A percentile compares a stretch with the other conserved stretches of the same genome.
Conservation (phyloP, 1,284 basidiomycete species). For the Sparassis latifolia region DNA sequence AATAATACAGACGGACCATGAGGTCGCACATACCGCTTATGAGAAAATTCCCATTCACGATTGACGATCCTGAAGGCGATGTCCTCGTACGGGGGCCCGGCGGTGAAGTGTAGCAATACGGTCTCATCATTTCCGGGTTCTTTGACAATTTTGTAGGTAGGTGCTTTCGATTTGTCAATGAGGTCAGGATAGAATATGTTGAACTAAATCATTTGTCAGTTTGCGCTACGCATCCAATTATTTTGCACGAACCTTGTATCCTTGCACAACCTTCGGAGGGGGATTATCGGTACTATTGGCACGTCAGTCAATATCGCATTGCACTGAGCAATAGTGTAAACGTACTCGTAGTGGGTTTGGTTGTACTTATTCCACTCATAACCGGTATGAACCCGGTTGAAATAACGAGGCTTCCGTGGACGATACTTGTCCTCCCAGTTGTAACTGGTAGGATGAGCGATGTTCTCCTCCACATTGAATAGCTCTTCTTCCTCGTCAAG, state of each 20-base stretch:
- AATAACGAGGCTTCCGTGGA: conserved; percentile 97
- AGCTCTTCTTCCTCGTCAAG: conserved; percentile 94
- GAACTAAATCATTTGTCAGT: conserved; percentile 42
- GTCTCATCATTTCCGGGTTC: conserved; percentile 94
- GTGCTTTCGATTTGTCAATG: conserved; percentile 94
- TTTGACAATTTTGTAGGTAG: conserved; percentile 90
- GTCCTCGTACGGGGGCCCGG: conserved; percentile 98
- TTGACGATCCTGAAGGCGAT: conserved; percentile 98
- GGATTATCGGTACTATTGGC: conserved; percentile 81
- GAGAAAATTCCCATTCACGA: conserved; percentile 96
- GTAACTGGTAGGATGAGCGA: conserved; percentile 78
- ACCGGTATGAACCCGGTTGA: conserved; percentile 99
- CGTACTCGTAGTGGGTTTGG: conserved; percentile 96
- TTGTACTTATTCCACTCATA: conserved; percentile 99
- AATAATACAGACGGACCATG: conserved; percentile 1
- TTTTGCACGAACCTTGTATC: conserved; percentile 74
- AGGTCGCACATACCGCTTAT: conserved; percentile 64
- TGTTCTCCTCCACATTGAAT: conserved; percentile 87
- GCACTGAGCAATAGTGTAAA: conserved; percentile 16
- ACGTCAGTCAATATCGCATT: conserved; percentile 6
- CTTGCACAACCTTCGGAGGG: conserved; percentile 96
- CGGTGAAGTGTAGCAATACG: conserved; percentile 87
- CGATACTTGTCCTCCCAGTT: conserved; percentile 99
- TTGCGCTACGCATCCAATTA: no score
- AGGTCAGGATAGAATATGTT: conserved; percentile 95